phyloP scores from a whole-genome alignment of 2,329 filamentous ascomycete genomes.

The Calonectria henricotiae region DNA sequence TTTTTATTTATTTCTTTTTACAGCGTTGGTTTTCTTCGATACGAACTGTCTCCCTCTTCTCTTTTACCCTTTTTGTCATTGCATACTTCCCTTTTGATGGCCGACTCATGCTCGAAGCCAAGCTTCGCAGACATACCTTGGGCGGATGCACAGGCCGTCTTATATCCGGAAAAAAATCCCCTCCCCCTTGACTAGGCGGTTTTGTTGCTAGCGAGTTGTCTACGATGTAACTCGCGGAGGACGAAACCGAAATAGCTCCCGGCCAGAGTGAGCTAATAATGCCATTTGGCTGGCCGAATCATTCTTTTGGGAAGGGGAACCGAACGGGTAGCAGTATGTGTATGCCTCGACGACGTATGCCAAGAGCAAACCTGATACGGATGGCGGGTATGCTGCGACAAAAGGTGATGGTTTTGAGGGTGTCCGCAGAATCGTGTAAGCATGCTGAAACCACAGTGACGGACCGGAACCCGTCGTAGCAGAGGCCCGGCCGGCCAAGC shows the following conservation, averaged over 20 bases:
- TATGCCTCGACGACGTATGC: conserved; percentile 54
- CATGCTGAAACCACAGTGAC: conserved; percentile 60
- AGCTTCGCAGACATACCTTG: conserved; percentile 63
- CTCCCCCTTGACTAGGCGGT: conserved; percentile 56
- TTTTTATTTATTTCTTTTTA: neutral
- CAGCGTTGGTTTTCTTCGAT: neutral
- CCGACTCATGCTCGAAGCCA: conserved; percentile 59
- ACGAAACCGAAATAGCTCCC: conserved; percentile 58
- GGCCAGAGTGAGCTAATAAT: conserved; percentile 62
- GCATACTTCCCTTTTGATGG: conserved; percentile 22
- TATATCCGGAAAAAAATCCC: conserved; percentile 60
- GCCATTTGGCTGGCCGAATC: conserved; percentile 56
- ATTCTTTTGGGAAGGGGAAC: conserved; percentile 44
- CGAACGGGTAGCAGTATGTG: conserved; percentile 36
- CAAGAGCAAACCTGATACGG: conserved; percentile 58
- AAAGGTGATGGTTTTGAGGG: conserved; percentile 54
- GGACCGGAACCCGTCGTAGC: conserved; percentile 68
- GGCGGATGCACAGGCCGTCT: conserved; percentile 57
- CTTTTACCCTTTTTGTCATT: conserved; percentile 1
- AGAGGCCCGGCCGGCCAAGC: conserved; percentile 66
- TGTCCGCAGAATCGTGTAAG: conserved; percentile 57
- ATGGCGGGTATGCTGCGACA: conserved; percentile 55
- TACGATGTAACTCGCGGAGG: conserved; percentile 58
- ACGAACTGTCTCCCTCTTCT: neutral
- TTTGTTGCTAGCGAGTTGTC: conserved; percentile 59